phyloP scores from a whole-genome alignment of 1,139 yeast species.

The Saccharomyces hybrid region DNA sequence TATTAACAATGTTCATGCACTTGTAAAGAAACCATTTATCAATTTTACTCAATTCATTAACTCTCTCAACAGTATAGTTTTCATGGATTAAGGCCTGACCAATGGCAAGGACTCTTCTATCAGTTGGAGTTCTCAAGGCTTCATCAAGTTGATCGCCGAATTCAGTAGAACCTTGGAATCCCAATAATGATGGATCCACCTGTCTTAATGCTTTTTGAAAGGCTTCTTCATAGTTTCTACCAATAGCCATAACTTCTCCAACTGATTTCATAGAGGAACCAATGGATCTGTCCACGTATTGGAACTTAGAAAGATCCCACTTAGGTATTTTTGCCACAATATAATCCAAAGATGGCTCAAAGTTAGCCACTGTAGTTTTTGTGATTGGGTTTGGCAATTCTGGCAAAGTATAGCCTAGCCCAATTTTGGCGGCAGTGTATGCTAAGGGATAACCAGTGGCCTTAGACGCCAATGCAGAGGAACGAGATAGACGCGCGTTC shows the following conservation, averaged over 20 bases:
- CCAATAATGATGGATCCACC: constrained; percentile 89
- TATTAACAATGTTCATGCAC: constrained; percentile 80
- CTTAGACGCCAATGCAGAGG: constrained; percentile 96
- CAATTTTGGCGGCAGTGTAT: constrained; percentile 96
- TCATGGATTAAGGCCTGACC: constrained; percentile 93
- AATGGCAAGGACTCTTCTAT: constrained; percentile 96
- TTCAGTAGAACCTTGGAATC: constrained; percentile 79
- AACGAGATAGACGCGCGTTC: constrained; percentile 93
- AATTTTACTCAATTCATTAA: constrained; percentile 83
- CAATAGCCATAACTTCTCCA: constrained; percentile 99
- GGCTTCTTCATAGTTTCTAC: constrained; percentile 95
- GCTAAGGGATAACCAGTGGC: constrained; percentile 99
- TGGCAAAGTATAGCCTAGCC: constrained; percentile 87
- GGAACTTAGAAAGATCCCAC: constrained; percentile 96
- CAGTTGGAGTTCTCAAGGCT: constrained; percentile 84
- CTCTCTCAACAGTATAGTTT: constrained; percentile 82
- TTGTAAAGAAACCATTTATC: constrained; percentile 96
- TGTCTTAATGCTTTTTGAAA: constrained; percentile 97
- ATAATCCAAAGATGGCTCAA: constrained; percentile 95
- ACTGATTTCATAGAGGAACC: constrained; percentile 98
- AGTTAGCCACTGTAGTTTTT: constrained; percentile 89
- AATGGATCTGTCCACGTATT: constrained; percentile 85
- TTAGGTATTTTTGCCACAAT: constrained; percentile 96
- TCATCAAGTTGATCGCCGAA: constrained; percentile 64
- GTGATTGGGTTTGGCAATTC: constrained; percentile 96